These are phyloP conservation scores for Penicillium decumbens DNA, from an alignment of 2,329 filamentous ascomycete genomes.

Conservation along the genomic window DNA sequence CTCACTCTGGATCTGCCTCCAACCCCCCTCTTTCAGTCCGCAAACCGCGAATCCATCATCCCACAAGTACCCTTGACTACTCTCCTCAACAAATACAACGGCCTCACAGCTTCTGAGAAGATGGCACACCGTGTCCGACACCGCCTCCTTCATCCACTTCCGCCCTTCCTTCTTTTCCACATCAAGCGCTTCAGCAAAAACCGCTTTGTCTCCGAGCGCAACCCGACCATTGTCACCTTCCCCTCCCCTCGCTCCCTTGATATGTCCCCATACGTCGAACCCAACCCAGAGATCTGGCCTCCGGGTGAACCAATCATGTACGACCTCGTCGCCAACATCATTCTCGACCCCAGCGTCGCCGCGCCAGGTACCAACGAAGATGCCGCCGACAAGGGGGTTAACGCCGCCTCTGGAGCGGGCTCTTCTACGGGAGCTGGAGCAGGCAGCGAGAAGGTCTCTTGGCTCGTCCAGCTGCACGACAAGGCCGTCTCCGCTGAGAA, in stretches of 20 bases:
- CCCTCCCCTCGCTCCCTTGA: constrained; percentile 77
- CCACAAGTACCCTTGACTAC: constrained; percentile 69
- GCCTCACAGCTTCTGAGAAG: constrained; percentile 78
- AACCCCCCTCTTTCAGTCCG: constrained; percentile 92
- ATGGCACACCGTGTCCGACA: constrained; percentile 84
- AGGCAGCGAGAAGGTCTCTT: constrained; percentile 85
- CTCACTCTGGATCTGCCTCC: constrained; percentile 89
- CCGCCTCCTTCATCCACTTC: constrained; percentile 81
- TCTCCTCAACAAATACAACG: constrained; percentile 90
- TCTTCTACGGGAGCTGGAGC: constrained; percentile 66
- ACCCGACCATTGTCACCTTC: constrained; percentile 97
- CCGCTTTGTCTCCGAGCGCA: constrained; percentile 93
- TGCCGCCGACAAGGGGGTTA: constrained; percentile 35
- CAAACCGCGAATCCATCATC: constrained; percentile 92
- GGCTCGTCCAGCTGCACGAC: constrained; percentile 87
- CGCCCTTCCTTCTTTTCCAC: constrained; percentile 87
- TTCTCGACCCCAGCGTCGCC: constrained; percentile 46
- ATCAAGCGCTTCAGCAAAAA: constrained; percentile 96
- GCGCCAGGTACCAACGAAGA: constrained; percentile 61
- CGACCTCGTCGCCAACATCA: constrained; percentile 93
- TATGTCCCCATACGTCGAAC: constrained; percentile 85
- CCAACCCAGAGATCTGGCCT: constrained; percentile 66
- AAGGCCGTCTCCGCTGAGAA: constrained; percentile 54
- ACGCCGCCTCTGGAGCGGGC: constrained; percentile 33
- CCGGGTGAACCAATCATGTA: constrained; percentile 84